Base-by-base conservation (phyloP, 2,329 filamentous ascomycete species). In the Aureobasidium sp. region DNA sequence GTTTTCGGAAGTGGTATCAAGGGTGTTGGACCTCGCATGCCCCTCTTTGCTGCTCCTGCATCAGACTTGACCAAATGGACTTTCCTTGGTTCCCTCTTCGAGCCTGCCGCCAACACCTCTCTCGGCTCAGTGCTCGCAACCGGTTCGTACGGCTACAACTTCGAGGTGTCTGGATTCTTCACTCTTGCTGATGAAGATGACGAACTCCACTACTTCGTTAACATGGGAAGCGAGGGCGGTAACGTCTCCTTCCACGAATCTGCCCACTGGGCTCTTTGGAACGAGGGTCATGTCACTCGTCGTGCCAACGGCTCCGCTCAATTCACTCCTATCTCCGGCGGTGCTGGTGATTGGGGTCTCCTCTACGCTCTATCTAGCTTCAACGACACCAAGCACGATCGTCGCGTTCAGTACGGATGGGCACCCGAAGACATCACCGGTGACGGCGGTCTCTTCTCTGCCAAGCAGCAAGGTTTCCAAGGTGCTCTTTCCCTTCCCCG, bases 91-190 rank as follows among this genome's bases (percentile, higher is more conserved):
- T 72, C 77, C 11, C 67, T 79, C 5, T 79, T 76, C 74, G 77
- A 79, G 66, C 77, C 77, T 5, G 69, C 68, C 4, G 68, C 63
- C 13, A 79, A 78, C 65, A 73, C 71, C 13, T 74, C 71, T n/a
- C 68, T 79, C 6, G 76, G 75, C 7, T 72, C 73, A 14, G 62
- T 76, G 7, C 63, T 78, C 5, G 72, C 75, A 55, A 79, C 77
- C 16, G 76, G 77, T 25, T 73, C 71, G 1, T 78, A 78, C 59
- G 77, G 71, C 10, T 79, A 73, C 69, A 79, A 79, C 66, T 79
- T 79, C 50, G 77, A 79, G 65, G 77, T 79, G 61, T 77, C 75
- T 0, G 77, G 77, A 62, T 78, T 79, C 70, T 79, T 78, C 68
- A 74, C 74, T n/a, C 67, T 79, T 2, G 68, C 71, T 5, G 77